Percentiles rank a stretch among this genome's conserved stretches.
phyloP scores from a whole-genome alignment of 345 rosid genomes.

The Hirschfeldia incana region DNA sequence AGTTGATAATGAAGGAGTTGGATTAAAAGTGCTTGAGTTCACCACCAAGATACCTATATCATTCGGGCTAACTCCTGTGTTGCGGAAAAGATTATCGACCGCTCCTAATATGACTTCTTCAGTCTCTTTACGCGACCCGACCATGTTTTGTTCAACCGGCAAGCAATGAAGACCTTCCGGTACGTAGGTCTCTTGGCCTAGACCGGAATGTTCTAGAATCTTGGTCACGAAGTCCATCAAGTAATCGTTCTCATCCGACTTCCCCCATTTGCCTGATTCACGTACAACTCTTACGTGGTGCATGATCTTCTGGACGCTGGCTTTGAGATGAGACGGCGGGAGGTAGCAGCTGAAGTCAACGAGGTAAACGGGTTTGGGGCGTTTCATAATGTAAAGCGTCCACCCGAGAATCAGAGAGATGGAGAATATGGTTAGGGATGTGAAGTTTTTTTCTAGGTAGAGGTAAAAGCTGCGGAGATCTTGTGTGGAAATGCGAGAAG shows the following conservation, averaged over 20 bases:
- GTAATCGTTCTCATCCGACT: constrained; percentile 21
- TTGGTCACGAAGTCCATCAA: constrained; percentile 40
- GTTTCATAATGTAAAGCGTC: constrained; percentile 16
- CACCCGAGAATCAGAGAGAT: constrained; percentile 12
- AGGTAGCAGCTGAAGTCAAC: constrained; percentile 38
- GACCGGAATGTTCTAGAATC: constrained; percentile 42
- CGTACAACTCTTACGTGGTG: constrained; percentile 23
- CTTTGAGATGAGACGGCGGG: constrained; percentile 39
- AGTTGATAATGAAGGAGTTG: constrained; percentile 35
- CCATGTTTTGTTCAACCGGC: constrained; percentile 31
- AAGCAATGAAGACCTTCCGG: constrained; percentile 35
- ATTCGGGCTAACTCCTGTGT: constrained; percentile 29
- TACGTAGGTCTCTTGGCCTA: constrained; percentile 36
- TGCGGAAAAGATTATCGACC: constrained; percentile 28
- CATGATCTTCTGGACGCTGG: constrained; percentile 30
- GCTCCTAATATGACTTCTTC: constrained; percentile 34
- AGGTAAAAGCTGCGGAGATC: constrained; percentile 28
- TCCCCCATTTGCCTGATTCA: constrained; percentile 22
- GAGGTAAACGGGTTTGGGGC: constrained; percentile 38
- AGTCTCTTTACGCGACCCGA: constrained; percentile 34
- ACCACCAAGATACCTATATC: constrained; percentile 39
- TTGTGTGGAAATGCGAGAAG: constrained; percentile 28
- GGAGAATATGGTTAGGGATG: constrained; percentile 19
- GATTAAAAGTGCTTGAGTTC: constrained; percentile 41
- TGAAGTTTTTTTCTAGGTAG: constrained; percentile 27